phyloP scores from a whole-genome alignment of 352 stramenopile genomes.

The Pythium periplocum region DNA sequence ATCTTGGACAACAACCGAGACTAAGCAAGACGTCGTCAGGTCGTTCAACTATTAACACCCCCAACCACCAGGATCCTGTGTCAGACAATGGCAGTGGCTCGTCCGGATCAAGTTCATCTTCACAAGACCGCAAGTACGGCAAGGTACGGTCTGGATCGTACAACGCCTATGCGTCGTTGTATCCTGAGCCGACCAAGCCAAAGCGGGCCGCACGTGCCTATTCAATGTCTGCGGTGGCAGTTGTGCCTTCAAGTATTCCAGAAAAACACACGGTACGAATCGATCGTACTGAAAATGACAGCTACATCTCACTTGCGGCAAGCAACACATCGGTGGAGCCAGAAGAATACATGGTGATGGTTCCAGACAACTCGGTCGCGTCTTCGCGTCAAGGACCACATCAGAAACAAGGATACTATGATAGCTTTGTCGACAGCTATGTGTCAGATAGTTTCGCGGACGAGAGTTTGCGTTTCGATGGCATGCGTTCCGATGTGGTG shows the following conservation, averaged over 20 bases:
- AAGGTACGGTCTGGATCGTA: neutral
- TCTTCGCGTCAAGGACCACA: conserved; percentile 1
- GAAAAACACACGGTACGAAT: conserved; percentile 1
- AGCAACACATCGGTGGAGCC: conserved; percentile 19
- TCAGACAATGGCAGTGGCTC: too few species aligned
- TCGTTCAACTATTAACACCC: conserved; percentile 16
- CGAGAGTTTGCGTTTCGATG: conserved; percentile 26
- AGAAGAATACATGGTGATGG: conserved; percentile 11
- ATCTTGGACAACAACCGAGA: conserved; percentile 30
- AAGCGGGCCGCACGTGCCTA: conserved; percentile 2
- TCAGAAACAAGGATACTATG: neutral
- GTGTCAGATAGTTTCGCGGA: conserved; percentile 17
- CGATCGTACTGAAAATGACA: conserved; percentile 14
- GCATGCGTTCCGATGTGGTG: conserved; percentile 27
- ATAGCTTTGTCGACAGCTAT: conserved; percentile 1
- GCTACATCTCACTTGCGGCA: conserved; percentile 17
- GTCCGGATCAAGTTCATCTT: too few species aligned
- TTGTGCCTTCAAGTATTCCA: neutral
- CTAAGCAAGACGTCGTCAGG: conserved; percentile 30
- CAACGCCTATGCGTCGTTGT: conserved; percentile 1
- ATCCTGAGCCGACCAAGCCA: neutral
- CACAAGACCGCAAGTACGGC: neutral
- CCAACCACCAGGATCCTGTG: neutral
- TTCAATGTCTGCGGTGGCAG: neutral
- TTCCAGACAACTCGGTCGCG: neutral